Evolutionary conservation across 805 yeast species (phyloP).

Genomic region (Wickerhamiella galacta): DNA sequence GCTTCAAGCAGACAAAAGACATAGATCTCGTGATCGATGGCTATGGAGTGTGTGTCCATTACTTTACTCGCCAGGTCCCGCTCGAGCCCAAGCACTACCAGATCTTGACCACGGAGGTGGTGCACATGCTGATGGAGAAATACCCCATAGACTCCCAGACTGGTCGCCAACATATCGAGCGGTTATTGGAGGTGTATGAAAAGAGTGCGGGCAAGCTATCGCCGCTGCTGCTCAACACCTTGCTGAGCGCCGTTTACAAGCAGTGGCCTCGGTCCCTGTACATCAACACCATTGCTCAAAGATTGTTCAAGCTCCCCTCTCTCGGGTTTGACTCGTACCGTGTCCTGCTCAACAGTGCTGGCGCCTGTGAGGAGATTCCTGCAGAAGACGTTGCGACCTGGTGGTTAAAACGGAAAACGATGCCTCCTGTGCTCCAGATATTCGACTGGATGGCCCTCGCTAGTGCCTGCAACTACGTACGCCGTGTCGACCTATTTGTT

Average conservation of each 20-base stretch:
- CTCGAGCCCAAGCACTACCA: slow-evolving; percentile 6
- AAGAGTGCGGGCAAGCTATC: slow-evolving; percentile 4
- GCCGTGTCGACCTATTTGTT: slow-evolving; percentile 7
- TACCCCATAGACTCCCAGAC: slow-evolving; percentile 8
- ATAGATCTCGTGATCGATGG: slow-evolving; percentile 6
- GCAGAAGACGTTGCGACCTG: slow-evolving; percentile 5
- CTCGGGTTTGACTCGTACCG: slow-evolving; percentile 11
- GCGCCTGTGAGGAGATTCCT: slow-evolving; percentile 4
- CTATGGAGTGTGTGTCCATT: slow-evolving; percentile 7
- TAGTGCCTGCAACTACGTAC: slow-evolving; percentile 11
- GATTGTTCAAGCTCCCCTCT: not conserved
- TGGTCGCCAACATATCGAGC: slow-evolving; percentile 8
- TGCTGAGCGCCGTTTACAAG: slow-evolving; percentile 9
- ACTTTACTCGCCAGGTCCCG: slow-evolving; percentile 3
- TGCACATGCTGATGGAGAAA: slow-evolving; percentile 5
- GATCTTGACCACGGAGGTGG: slow-evolving; percentile 8
- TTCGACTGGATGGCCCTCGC: slow-evolving; percentile 15
- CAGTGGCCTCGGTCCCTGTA: slow-evolving; percentile 12
- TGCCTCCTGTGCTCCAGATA: slow-evolving; percentile 6
- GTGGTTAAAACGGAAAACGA: slow-evolving; percentile 9
- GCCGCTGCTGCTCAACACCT: slow-evolving; percentile 9
- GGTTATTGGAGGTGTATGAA: slow-evolving; percentile 3
- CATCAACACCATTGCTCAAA: slow-evolving; percentile 7
- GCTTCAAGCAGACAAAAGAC: slow-evolving; percentile 6
- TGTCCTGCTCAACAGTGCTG: slow-evolving; percentile 10